Evolutionary conservation across 441 rosid species (phyloP).

Genomic region (Manihot esculenta): DNA sequence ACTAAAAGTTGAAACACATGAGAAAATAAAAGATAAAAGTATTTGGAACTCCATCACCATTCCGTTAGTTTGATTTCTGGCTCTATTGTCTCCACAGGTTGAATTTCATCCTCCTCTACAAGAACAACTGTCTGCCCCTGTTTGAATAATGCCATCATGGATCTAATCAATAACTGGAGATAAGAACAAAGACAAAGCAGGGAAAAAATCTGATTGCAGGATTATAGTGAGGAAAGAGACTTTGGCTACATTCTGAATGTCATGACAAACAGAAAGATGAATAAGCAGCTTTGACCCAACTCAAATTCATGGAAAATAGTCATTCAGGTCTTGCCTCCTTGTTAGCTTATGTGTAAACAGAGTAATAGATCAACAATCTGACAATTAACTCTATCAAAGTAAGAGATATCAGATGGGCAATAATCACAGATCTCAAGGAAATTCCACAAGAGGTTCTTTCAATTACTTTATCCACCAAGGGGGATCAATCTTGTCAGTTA

Average conservation of each 20-base stretch:
- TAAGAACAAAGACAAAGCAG: neutral
- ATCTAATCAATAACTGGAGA: constrained; percentile 20
- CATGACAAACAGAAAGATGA: neutral
- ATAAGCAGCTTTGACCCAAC: neutral
- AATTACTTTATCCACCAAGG: neutral
- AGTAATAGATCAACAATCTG: neutral
- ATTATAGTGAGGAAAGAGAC: neutral
- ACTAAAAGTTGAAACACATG: constrained; percentile 12
- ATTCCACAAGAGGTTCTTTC: neutral
- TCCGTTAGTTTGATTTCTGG: constrained; percentile 43
- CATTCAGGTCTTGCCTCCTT: constrained; percentile 2
- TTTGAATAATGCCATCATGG: constrained; percentile 15
- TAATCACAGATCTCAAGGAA: neutral
- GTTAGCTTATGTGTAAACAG: neutral
- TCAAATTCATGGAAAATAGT: neutral
- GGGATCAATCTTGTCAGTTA: neutral
- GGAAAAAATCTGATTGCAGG: constrained; percentile 1
- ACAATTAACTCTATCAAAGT: neutral
- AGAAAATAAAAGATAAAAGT: constrained; percentile 9
- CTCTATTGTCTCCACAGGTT: constrained; percentile 32
- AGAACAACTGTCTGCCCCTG: constrained; percentile 54
- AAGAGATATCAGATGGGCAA: neutral
- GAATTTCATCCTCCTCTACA: constrained; percentile 75
- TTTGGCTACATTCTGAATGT: neutral
- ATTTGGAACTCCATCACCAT: constrained; percentile 38